Evolutionary conservation across 306 rosid species (phyloP).

Genomic region (Medicago truncatula): DNA sequence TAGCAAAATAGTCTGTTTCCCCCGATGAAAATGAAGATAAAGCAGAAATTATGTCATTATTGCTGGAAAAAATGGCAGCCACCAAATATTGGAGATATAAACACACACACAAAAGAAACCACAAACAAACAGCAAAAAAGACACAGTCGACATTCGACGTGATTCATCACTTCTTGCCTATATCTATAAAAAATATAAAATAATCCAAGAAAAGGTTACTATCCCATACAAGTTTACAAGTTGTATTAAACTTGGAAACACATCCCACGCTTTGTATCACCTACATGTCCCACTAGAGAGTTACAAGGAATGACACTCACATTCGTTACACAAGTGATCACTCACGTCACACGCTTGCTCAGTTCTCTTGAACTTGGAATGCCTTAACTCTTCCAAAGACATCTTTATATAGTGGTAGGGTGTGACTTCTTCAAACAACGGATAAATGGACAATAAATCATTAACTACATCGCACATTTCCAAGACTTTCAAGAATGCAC

Average conservation of each 20-base stretch:
- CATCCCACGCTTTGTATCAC: no score
- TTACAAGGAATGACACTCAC: no score
- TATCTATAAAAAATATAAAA: not conserved
- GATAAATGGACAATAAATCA: no score
- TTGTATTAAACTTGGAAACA: no score
- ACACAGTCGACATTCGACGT: not conserved
- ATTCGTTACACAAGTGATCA: no score
- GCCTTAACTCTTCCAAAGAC: no score
- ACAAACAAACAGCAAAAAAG: not conserved
- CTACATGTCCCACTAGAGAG: no score
- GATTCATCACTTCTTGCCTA: not conserved
- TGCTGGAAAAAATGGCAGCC: not conserved
- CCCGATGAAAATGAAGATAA: not conserved
- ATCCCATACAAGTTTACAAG: not conserved
- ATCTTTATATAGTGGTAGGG: no score
- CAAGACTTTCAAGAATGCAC: not conserved
- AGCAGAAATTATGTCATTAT: constrained; percentile 13
- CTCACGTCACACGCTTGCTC: no score
- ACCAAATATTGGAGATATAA: not conserved
- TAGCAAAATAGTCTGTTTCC: constrained; percentile 30
- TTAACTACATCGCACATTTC: not conserved
- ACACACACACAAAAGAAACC: not conserved
- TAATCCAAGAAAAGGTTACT: not conserved
- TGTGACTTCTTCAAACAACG: not conserved
- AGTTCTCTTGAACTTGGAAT: no score